A percentile compares a stretch with the other conserved stretches of the same genome.
Conservation (phyloP, 1,284 basidiomycete genomes). For the Moniliophthora roreri region DNA sequence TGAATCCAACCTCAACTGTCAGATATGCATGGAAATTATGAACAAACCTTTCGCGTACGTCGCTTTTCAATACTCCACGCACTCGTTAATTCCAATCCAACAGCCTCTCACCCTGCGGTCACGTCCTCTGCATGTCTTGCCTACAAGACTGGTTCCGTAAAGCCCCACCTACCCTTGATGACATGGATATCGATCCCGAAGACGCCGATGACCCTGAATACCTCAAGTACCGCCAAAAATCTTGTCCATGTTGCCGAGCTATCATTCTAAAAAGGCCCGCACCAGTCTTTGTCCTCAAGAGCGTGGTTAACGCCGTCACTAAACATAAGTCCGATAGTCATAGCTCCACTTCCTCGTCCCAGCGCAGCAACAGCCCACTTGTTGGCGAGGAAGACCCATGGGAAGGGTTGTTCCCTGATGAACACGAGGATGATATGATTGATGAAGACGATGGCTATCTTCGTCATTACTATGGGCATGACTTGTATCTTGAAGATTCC, state of each 20-base stretch:
- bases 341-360: slow-evolving; percentile 19
- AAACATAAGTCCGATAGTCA: slow-evolving; percentile 35
- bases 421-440: slow-evolving; percentile 39
- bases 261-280: slow-evolving; percentile 56
- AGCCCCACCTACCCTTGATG: slow-evolving; percentile 54
- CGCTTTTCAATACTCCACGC: not conserved
- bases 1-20: slow-evolving; percentile 62
- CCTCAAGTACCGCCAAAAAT: slow-evolving; percentile 58
- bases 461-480: not conserved
- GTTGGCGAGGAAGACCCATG: slow-evolving; percentile 54
- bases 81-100: slow-evolving; percentile 6
- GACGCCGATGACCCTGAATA: slow-evolving; percentile 48
- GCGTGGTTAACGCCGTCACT: slow-evolving; percentile 46
- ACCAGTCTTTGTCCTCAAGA: slow-evolving; percentile 67
- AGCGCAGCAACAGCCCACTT: slow-evolving; percentile 12
- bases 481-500: slow-evolving; percentile 25
- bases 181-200: slow-evolving; percentile 50
- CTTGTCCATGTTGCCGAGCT: slow-evolving; percentile 70
- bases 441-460: slow-evolving; percentile 17
- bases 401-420: slow-evolving; percentile 61
- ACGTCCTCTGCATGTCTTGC: slow-evolving; percentile 65
- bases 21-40: slow-evolving; percentile 73
- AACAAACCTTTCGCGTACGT: slow-evolving; percentile 65
- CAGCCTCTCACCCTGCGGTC: slow-evolving; percentile 72
- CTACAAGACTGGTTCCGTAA: slow-evolving; percentile 75